Base-by-base conservation (phyloP, 176 grass and related monocot genomes). In the sorghum (Sorghum bicolor) region DNA sequence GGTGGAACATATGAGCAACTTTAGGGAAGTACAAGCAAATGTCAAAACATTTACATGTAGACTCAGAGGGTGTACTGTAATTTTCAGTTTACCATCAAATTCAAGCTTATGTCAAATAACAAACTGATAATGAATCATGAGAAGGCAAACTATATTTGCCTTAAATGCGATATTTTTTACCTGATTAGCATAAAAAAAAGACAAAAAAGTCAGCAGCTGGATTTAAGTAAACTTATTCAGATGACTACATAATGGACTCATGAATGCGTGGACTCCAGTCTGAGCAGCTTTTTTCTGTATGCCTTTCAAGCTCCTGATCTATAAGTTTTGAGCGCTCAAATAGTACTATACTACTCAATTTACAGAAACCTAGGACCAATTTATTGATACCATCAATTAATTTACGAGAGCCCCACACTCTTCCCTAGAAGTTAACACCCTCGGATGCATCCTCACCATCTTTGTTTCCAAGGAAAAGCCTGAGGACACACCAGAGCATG, bases 381-480 rank as follows among this genome's bases (percentile, higher is more conserved):
- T 34, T 55, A 66, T 66, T 82, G 77, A 44, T 57, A 65, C 10
- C 9, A 85, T 77, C 64, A 10, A 70, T 25, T 34, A 50, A 53
- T 65, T 28, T 64, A 24, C 57, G 72, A 19, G 32, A 62, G 66
- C 30, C 12, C 58, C 50, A 16, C 38, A 38, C 30, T 61, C 39
- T 44, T 74, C 60, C 76, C 53, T 45, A 58, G 75, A 84, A 26
- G 39, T 26, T 70, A 71, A 47, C 25, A 52, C 53, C 82, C 72
- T 41, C 30, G 45, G 29, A 74, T 70, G 38, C 22, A 47, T 28
- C 22, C 3, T 29, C 14, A 3, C 26, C 1, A 57, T 61, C 67
- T 62, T 60, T 34, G 22, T 83, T 90, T 68, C 74, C 74, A 60
- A 57, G 72, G 36, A 78, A 78, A 77, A 28, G 29, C 30, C 14